These are phyloP conservation scores for Suhomyces yuchorum DNA, from an alignment of 1,139 yeast genomes.

Conservation along the genomic window DNA sequence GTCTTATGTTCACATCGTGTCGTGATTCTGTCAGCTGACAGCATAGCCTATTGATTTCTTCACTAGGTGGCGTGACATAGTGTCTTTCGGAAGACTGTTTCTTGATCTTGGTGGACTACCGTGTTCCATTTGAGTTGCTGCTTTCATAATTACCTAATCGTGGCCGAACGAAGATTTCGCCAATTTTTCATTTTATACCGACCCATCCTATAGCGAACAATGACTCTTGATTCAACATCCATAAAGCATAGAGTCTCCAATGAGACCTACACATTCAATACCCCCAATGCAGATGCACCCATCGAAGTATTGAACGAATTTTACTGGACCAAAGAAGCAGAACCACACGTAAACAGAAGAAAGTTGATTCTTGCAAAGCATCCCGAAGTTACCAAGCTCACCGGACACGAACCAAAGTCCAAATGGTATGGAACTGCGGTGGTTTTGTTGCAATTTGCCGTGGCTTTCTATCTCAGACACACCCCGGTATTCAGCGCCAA, in stretches of 20 bases:
- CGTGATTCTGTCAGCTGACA: slow-evolving; percentile 3
- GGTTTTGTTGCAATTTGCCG: slow-evolving; percentile 60
- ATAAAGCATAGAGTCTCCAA: slow-evolving; percentile 41
- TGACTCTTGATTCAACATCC: slow-evolving; percentile 11
- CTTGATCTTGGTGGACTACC: neutral
- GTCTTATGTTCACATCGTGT: neutral
- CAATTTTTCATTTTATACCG: neutral
- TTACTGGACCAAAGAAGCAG: slow-evolving; percentile 81
- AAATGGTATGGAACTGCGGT: slow-evolving; percentile 72
- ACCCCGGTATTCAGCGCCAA: slow-evolving; percentile 55
- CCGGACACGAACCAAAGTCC: slow-evolving; percentile 86
- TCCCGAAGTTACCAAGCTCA: slow-evolving; percentile 78
- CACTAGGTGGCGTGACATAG: slow-evolving; percentile 3
- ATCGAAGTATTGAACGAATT: slow-evolving; percentile 56
- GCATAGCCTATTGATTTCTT: neutral
- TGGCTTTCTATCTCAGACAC: slow-evolving; percentile 63
- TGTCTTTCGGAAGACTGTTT: neutral
- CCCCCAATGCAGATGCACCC: slow-evolving; percentile 49
- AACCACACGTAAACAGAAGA: slow-evolving; percentile 79
- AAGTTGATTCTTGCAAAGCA: slow-evolving; percentile 70
- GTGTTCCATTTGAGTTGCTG: neutral
- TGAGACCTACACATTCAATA: slow-evolving; percentile 37
- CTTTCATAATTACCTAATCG: neutral
- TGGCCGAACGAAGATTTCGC: neutral
- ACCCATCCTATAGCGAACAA: neutral